Base-by-base conservation (phyloP, 2,329 filamentous ascomycete genomes). In the Bipolaris oryzae region DNA sequence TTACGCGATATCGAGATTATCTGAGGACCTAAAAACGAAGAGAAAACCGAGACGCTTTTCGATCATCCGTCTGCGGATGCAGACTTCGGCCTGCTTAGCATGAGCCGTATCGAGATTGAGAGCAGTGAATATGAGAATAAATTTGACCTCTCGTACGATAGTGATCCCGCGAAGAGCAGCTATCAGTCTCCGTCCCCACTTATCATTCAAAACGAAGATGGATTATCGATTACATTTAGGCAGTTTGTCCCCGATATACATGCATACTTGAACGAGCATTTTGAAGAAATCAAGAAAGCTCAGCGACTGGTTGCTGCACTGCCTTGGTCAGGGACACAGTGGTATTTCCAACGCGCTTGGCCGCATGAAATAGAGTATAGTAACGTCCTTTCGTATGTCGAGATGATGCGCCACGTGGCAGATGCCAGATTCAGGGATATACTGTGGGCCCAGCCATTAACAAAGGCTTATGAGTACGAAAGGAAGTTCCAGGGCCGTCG, bases 191-290 rank as follows among this genome's bases (percentile, higher is more conserved):
- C 56, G 10, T 39, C 57, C 10, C 10, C 39, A 23, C 42, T 58
- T 3, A 51, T 35, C 7, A 58, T 62, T 23, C 21, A 60, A 1
- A 54, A 58, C 33, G 43, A 47, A 20, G 52, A 62, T 16, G 45
- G 50, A 2, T 25, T 20, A 13, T 37, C 51, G 2, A 52, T 58
- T 16, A 54, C 50, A 13, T 4, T 61, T 13, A 7, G 52, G 16
- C 56, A 61, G 23, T 61, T 60, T n/a, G 54, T 63, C 25, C 53
- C 52, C 5, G n/a, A 46, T 13, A 35, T 34, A 5, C 53, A 55
- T 10, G 41, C 46, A n/a, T 55, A 51, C 15, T 7, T 46, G 4
- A 47, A 51, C 13, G 15, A 21, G 10, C 31, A 50, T 7, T 16
- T 41, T 16, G 42, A 23, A 3, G n/a, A 39, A 3, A 2, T 55